Conservation (phyloP, 1,284 basidiomycete genomes). For the Irpex lacteus region DNA sequence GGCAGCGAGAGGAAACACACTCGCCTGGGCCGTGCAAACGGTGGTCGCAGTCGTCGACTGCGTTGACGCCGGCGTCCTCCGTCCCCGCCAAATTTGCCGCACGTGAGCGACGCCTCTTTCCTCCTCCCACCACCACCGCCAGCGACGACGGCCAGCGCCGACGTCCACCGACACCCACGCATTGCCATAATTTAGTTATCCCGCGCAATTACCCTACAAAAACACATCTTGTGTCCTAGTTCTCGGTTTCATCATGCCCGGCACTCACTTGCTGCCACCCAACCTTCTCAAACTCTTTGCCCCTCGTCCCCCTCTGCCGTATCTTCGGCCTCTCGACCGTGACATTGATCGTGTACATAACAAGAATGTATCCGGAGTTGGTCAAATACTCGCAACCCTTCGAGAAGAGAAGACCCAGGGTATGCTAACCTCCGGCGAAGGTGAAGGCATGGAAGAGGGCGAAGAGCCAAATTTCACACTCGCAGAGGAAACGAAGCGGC, state of each 20-base stretch:
- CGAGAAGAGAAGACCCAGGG: conserved; percentile 74
- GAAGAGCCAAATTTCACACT: conserved; percentile 76
- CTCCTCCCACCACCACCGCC: conserved; percentile 16
- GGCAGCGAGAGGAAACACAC: not conserved
- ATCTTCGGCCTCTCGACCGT: conserved; percentile 78
- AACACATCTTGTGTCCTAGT: not conserved
- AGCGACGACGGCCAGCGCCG: conserved; percentile 9
- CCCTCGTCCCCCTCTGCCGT: conserved; percentile 84
- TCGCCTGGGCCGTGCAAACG: not conserved
- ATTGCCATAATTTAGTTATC: not conserved
- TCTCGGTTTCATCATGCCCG: conserved; percentile 53
- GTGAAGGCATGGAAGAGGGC: conserved; percentile 72
- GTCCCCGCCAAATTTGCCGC: conserved; percentile 9
- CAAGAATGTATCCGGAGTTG: conserved; percentile 77
- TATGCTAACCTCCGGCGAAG: conserved; percentile 54
- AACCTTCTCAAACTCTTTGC: conserved; percentile 95
- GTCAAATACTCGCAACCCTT: conserved; percentile 66
- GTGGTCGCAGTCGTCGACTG: not conserved
- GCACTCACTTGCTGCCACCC: conserved; percentile 87
- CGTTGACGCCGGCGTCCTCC: not conserved
- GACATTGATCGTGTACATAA: conserved; percentile 73
- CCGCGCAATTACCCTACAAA: not conserved
- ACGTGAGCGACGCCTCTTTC: conserved; percentile 1
- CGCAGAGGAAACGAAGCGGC: conserved; percentile 76
- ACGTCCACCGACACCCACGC: conserved; percentile 5